Conservation (phyloP, 495 filamentous ascomycete genomes). For the Pseudotulostoma volvatum region DNA sequence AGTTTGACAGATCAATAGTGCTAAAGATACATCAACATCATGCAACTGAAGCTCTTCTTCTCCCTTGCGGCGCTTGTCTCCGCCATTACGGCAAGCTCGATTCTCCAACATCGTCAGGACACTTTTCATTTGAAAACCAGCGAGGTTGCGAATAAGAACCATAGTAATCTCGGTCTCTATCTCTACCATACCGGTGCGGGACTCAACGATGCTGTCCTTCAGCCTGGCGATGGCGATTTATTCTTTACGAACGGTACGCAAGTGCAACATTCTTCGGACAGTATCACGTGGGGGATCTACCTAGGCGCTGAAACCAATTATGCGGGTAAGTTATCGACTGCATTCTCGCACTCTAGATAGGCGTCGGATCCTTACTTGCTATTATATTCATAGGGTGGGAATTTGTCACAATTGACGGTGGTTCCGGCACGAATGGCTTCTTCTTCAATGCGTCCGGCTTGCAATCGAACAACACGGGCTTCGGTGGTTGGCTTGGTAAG, state of each 20-base stretch:
- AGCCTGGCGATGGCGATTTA: conserved; percentile 11
- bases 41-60: neutral
- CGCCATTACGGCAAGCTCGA: neutral
- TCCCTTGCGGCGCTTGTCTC: neutral
- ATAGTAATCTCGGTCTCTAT: conserved; percentile 30
- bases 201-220: conserved; percentile 28
- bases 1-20: too few relatives aligned
- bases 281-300: conserved; percentile 24
- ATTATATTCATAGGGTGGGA: conserved; percentile 21
- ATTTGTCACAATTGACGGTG: conserved; percentile 26
- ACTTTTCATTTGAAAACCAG: conserved; percentile 30
- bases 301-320: conserved; percentile 17
- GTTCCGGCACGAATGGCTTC: conserved; percentile 21
- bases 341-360: conserved; percentile 4
- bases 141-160: conserved; percentile 13
- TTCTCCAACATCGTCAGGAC: neutral
- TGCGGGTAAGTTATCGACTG: conserved; percentile 14
- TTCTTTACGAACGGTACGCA: conserved; percentile 29
- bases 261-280: conserved; percentile 19
- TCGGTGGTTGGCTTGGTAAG: conserved; percentile 40
- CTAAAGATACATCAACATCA: neutral
- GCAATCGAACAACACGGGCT: conserved; percentile 23
- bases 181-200: conserved; percentile 35
- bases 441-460: conserved; percentile 21
- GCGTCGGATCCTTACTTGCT: neutral